Percentiles rank a stretch among this genome's conserved stretches.
Evolutionary conservation across 306 rosid genomes (phyloP).

Genomic region (Betula pendula): DNA sequence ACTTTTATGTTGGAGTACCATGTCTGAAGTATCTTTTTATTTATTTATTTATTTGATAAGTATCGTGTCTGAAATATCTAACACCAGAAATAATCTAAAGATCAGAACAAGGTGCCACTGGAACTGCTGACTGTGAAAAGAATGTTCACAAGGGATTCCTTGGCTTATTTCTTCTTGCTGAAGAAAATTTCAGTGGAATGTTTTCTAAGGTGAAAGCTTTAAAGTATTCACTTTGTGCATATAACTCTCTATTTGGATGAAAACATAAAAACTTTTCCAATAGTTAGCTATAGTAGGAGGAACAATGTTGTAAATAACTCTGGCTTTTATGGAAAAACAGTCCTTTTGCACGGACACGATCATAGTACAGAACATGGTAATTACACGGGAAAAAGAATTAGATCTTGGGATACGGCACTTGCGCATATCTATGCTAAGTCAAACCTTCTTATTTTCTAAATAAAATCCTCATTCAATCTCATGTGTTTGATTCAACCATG

Average conservation of each 20-base stretch:
- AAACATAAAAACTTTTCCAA: background rate
- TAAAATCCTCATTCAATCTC: background rate
- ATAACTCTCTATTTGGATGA: background rate
- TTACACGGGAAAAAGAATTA: background rate
- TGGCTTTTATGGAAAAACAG: background rate
- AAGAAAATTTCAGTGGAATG: background rate
- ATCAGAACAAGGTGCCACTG: background rate
- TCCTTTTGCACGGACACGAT: background rate
- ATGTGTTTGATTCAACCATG: background rate
- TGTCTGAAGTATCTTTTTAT: conserved; percentile 2
- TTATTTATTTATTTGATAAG: too few species aligned
- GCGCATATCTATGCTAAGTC: background rate
- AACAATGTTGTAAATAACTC: background rate
- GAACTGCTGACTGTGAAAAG: background rate
- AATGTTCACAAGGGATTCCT: background rate
- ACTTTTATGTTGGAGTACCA: background rate
- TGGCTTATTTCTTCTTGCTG: background rate
- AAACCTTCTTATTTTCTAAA: background rate
- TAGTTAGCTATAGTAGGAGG: background rate
- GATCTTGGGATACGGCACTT: background rate
- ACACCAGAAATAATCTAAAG: background rate
- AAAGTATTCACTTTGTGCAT: background rate
- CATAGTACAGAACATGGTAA: background rate
- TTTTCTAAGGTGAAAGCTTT: background rate
- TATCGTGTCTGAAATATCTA: background rate